These are phyloP conservation scores for Fusarium paranaense DNA, from an alignment of 2,329 filamentous ascomycete species.

Conservation along the genomic window DNA sequence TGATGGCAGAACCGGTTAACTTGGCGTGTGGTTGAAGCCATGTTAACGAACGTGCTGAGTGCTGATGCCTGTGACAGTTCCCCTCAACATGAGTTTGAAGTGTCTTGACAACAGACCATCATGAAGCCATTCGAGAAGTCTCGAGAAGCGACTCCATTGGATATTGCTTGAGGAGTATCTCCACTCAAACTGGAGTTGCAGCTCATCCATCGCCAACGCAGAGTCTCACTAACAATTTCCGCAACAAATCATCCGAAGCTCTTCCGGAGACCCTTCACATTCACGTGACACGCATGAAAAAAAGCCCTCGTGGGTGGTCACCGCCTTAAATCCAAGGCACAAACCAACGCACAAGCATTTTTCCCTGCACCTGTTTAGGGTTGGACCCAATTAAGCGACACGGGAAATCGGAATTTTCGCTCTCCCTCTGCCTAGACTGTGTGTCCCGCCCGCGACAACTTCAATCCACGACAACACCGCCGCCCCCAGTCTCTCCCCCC, in stretches of 20 bases:
- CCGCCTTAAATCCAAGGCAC: constrained; percentile 35
- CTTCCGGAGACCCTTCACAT: not conserved
- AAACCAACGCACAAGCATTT: constrained; percentile 19
- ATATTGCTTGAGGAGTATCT: constrained; percentile 26
- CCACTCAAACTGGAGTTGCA: constrained; percentile 38
- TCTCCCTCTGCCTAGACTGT: constrained; percentile 42
- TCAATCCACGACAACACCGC: constrained; percentile 46
- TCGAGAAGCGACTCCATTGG: constrained; percentile 22
- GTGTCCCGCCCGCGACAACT: constrained; percentile 45
- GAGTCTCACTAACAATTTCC: constrained; percentile 15
- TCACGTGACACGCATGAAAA: constrained; percentile 32
- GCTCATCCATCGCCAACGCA: constrained; percentile 23
- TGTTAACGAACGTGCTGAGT: not conserved
- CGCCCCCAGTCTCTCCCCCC: constrained; percentile 45
- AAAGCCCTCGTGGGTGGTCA: constrained; percentile 16
- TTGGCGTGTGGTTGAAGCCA: constrained; percentile 33
- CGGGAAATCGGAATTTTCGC: constrained; percentile 52
- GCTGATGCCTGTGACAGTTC: not conserved
- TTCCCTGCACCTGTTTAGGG: constrained; percentile 51
- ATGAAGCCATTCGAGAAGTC: constrained; percentile 9
- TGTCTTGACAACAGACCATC: constrained; percentile 22
- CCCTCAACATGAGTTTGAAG: constrained; percentile 3
- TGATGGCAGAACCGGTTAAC: constrained; percentile 74
- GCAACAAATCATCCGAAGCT: constrained; percentile 12
- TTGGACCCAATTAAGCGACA: constrained; percentile 60